Base-by-base conservation (phyloP, 495 filamentous ascomycete species). In the Xanthoparmelia taractica region DNA sequence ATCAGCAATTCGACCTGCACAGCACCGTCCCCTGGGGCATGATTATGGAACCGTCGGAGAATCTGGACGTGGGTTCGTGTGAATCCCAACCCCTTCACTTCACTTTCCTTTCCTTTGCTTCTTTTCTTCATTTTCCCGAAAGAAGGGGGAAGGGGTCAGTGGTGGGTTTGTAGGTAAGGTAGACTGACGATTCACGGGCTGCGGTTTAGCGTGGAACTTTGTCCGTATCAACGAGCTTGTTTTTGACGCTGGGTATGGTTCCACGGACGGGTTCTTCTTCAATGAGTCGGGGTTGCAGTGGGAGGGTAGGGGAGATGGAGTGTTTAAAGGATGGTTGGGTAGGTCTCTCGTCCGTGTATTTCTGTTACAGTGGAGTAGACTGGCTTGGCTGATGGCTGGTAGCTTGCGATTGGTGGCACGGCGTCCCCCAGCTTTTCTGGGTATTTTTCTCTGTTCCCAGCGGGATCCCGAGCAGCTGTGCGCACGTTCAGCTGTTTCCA, bases 361-460 rank as follows among this genome's bases (percentile, higher is more conserved):
- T 20, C 0, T 47, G 20, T 60, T n/a, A n/a, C n/a, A n/a, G n/a
- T 34, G 20, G 37, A 57, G 41, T 45, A 11, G 36, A 23, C 7
- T 4, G 43, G 43, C 8, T 63, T 47, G n/a, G 50, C 62, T 41
- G 20, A 52, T 56, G 4, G 23, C 48, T 33, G 59, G 40, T 62
- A 84, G 81, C 78, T 13, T 84, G 82, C 60, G 77, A 83, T 61
- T 84, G 82, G 82, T 79, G 69, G 66, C 81, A 83, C 68, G 79
- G 77, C 55, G 74, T 69, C 31, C 81, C 82, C 15, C 82, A 84
- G 68, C 73, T 83, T 15, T 84, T 84, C 73, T 81, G 73, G 68
- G 67, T 76, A 27, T 65, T 76, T 59, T 56, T 59, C 20, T 72
- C 67, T 63, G 73, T 71, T 43, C 25, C 70, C 13, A n/a, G 70